Evolutionary conservation across 2,329 filamentous ascomycete species (phyloP).

Genomic region (Helotiales sp.): DNA sequence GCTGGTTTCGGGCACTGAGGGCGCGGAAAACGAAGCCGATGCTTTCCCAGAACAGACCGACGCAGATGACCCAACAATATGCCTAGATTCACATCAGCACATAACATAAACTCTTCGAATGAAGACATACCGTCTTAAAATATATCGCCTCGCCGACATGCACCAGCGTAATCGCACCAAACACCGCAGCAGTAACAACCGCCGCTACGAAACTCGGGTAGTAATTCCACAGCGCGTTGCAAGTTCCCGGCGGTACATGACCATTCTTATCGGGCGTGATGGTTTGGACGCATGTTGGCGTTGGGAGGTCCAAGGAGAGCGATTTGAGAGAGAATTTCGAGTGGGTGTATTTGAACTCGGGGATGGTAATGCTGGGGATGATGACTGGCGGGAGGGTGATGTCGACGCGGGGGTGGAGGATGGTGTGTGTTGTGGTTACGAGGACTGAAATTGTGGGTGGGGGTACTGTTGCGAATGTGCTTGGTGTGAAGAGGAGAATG

Average conservation of each 20-base stretch:
- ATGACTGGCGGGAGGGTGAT: not conserved
- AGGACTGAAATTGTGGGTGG: not conserved
- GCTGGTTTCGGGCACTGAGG: conserved; percentile 48
- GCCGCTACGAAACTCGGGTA: conserved; percentile 46
- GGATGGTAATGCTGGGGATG: not conserved
- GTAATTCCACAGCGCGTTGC: conserved; percentile 44
- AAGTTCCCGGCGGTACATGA: conserved; percentile 45
- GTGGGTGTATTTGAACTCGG: not conserved
- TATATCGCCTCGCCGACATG: conserved; percentile 45
- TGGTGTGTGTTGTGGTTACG: not conserved
- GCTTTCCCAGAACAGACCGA: conserved; percentile 49
- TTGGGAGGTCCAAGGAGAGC: not conserved
- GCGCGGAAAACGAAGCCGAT: conserved; percentile 47
- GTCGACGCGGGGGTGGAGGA: not conserved
- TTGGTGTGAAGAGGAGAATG: not conserved
- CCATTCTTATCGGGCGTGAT: conserved; percentile 45
- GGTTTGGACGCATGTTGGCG: conserved; percentile 48
- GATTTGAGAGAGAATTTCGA: not conserved
- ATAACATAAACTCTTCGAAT: too few relatives aligned
- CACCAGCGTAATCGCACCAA: conserved; percentile 40
- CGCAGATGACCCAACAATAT: conserved; percentile 51
- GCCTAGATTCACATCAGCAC: conserved; percentile 26
- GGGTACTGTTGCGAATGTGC: not conserved
- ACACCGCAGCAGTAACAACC: conserved; percentile 42
- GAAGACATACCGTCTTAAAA: conserved; percentile 37